Evolutionary conservation across 163 green algal genomes (phyloP).

Genomic region (Chlamydomonas reinhardtii): DNA sequence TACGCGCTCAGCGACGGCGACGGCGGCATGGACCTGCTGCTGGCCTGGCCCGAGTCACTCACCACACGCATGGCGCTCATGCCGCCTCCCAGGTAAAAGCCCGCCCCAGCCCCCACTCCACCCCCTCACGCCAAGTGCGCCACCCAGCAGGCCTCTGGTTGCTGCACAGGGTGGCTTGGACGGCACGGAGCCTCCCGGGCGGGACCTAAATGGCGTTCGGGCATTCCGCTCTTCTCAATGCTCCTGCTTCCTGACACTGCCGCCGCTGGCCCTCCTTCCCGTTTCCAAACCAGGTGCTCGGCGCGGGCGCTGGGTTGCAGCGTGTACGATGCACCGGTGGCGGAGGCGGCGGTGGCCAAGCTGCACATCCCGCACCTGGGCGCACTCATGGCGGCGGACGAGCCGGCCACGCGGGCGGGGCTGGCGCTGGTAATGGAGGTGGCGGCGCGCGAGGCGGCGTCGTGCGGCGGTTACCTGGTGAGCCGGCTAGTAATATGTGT

Average conservation of each 20-base stretch:
- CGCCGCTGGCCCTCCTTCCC: too few species aligned
- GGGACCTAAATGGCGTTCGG: too few species aligned
- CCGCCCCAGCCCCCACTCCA: too few species aligned
- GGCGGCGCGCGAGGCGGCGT: neutral
- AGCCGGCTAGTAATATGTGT: too few species aligned
- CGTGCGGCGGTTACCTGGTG: constrained; percentile 15
- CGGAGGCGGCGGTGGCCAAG: neutral
- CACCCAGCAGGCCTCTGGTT: too few species aligned
- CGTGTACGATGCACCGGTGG: constrained; percentile 17
- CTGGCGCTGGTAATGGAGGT: neutral
- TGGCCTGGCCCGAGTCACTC: neutral
- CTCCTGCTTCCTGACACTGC: too few species aligned
- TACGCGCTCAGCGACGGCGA: neutral
- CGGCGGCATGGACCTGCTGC: neutral
- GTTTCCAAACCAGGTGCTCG: neutral
- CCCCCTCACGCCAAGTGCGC: too few species aligned
- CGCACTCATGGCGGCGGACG: neutral
- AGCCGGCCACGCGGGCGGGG: neutral
- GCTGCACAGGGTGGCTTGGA: too few species aligned
- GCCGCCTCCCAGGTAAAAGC: neutral
- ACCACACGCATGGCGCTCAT: neutral
- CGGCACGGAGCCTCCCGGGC: too few species aligned
- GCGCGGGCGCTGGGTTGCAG: neutral
- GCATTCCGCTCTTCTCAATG: too few species aligned
- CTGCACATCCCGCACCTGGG: constrained; percentile 6